Percentiles rank a stretch among this genome's conserved stretches.
Evolutionary conservation across 139 green algal species (phyloP).

Genomic region (Parachlorella kessleri): DNA sequence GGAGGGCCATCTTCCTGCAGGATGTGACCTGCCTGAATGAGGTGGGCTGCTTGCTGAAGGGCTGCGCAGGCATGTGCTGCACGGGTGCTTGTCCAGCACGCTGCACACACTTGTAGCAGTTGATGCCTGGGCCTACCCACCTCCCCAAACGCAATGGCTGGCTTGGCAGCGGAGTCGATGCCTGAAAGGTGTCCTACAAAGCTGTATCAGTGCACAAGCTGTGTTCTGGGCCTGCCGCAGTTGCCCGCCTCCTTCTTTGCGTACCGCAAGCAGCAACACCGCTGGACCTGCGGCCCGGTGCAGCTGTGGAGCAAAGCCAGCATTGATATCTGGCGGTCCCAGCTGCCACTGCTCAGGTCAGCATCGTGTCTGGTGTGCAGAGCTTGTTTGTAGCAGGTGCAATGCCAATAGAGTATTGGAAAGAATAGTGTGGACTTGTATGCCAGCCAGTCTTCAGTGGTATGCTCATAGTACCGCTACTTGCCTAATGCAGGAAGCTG

Average conservation of each 20-base stretch:
- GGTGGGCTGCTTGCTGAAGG: conserved; percentile 19
- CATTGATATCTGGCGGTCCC: conserved; percentile 66
- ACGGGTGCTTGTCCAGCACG: background rate
- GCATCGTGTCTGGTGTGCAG: no score
- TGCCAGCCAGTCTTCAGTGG: no score
- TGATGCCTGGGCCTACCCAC: no score
- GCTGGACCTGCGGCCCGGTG: conserved; percentile 88
- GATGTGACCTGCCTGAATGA: conserved; percentile 84
- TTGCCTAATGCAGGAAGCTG: conserved; percentile 63
- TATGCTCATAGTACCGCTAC: no score
- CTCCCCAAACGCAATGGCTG: no score
- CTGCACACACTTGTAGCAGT: background rate
- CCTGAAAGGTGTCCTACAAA: no score
- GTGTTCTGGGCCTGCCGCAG: no score
- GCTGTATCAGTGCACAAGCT: no score
- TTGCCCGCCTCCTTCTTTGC: conserved; percentile 90
- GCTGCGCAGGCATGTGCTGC: background rate
- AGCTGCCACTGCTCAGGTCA: conserved; percentile 39
- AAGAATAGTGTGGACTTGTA: no score
- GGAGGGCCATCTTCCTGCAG: conserved; percentile 85
- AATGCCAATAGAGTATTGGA: no score
- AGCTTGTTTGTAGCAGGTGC: no score
- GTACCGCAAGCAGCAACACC: conserved; percentile 98
- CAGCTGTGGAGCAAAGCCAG: conserved; percentile 73
- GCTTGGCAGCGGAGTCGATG: no score